A percentile compares a stretch with the other conserved stretches of the same genome.
phyloP scores from a whole-genome alignment of 2,329 filamentous ascomycete genomes.

The Beauveria sp. region DNA sequence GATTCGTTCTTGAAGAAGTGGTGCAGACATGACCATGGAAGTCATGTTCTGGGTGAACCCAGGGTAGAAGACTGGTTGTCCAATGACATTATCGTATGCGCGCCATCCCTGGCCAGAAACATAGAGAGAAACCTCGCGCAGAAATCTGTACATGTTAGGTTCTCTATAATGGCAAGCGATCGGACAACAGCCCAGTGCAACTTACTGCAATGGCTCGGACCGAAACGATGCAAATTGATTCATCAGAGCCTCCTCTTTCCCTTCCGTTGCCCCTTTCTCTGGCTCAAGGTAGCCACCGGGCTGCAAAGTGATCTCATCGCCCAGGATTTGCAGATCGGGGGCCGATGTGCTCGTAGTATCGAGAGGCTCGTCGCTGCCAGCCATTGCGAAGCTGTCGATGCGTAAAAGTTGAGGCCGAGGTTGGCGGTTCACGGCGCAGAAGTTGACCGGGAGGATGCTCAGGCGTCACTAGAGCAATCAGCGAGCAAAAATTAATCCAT shows the following conservation, averaged over 20 bases:
- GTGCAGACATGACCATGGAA: slow-evolving; percentile 63
- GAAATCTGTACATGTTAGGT: slow-evolving; percentile 52
- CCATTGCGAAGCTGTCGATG: slow-evolving; percentile 19
- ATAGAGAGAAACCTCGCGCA: slow-evolving; percentile 88
- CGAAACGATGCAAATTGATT: slow-evolving; percentile 84
- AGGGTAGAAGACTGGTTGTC: slow-evolving; percentile 86
- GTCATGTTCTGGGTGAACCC: slow-evolving; percentile 93
- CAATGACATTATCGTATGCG: slow-evolving; percentile 82
- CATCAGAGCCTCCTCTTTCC: slow-evolving; percentile 62
- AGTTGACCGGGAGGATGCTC: neutral
- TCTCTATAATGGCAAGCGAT: too few relatives aligned
- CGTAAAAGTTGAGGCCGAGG: neutral
- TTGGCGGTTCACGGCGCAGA: neutral
- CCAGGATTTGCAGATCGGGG: slow-evolving; percentile 71
- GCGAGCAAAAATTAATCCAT: neutral
- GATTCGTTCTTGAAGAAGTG: slow-evolving; percentile 68
- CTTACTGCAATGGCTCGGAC: slow-evolving; percentile 52
- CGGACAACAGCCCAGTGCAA: too few relatives aligned
- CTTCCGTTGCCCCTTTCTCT: slow-evolving; percentile 36
- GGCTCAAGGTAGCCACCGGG: slow-evolving; percentile 60
- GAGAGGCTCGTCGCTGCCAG: slow-evolving; percentile 21
- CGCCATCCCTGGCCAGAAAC: slow-evolving; percentile 93
- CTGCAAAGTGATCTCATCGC: slow-evolving; percentile 66
- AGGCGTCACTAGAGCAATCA: neutral
- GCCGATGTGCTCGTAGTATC: slow-evolving; percentile 39